A percentile compares a stretch with the other conserved stretches of the same genome.
Conservation (phyloP, 2,329 filamentous ascomycete species). For the Diaporthe citrichinensis region DNA sequence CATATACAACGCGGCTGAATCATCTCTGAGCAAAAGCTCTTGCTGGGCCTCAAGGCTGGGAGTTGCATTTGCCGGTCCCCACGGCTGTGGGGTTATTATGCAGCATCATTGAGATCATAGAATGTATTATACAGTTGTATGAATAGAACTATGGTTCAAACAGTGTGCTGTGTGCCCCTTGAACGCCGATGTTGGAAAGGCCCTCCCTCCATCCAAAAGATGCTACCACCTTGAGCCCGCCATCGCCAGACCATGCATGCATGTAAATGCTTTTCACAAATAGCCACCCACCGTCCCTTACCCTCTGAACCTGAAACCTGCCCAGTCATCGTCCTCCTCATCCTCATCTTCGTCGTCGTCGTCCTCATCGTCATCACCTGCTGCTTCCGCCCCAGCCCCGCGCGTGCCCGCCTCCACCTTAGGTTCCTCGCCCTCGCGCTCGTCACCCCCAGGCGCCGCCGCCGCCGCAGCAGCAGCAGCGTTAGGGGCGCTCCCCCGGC, state of each 20-base stretch:
- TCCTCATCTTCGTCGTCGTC: constrained; percentile 57
- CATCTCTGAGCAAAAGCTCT: not conserved
- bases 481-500: constrained; percentile 54
- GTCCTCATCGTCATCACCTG: constrained; percentile 54
- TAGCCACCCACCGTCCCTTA: not conserved
- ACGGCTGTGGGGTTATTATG: too few species aligned
- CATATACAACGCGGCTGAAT: not conserved
- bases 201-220: not conserved
- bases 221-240: not conserved
- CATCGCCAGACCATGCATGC: constrained; percentile 21
- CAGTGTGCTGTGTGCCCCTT: not conserved
- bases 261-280: not conserved
- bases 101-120: constrained; percentile 1
- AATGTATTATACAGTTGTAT: not conserved
- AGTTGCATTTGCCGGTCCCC: too few species aligned
- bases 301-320: constrained; percentile 67
- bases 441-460: not conserved
- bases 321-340: constrained; percentile 69
- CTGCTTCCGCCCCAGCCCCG: constrained; percentile 44
- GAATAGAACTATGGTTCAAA: not conserved
- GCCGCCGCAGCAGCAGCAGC: not conserved
- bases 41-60: too few species aligned
- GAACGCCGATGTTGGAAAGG: constrained; percentile 14
- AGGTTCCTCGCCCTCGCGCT: not conserved
- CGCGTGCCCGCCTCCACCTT: constrained; percentile 39